Conservation (phyloP, 1,284 basidiomycete species). For the Boletus holoroseus region DNA sequence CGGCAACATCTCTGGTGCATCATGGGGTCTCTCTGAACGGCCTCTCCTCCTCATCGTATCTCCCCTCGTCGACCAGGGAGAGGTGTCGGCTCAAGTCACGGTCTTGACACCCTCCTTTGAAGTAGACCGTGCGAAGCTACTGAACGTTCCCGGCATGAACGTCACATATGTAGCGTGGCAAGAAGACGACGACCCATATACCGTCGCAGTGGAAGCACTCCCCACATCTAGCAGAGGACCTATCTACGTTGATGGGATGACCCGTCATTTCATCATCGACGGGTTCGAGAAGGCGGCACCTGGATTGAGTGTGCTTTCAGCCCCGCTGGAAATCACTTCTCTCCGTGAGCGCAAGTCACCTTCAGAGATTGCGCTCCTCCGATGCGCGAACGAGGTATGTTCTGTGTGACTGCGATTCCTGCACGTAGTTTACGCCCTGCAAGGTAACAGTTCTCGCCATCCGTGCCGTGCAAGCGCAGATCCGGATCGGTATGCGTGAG, state of each 20-base stretch:
- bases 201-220: conserved; percentile 46
- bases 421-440: conserved; percentile 1
- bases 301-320: conserved; percentile 38
- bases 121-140: conserved; percentile 57
- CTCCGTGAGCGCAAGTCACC: conserved; percentile 71
- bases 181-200: conserved; percentile 69
- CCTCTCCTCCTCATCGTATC: conserved; percentile 68
- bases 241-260: conserved; percentile 59
- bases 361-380: conserved; percentile 66
- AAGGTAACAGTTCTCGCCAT: conserved; percentile 75
- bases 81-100: conserved; percentile 43
- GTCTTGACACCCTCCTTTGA: conserved; percentile 78
- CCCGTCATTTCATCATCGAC: conserved; percentile 58
- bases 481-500: conserved; percentile 73
- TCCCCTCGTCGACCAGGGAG: conserved; percentile 34
- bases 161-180: conserved; percentile 65
- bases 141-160: conserved; percentile 45
- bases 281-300: conserved; percentile 49
- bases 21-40: conserved; percentile 73
- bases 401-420: background rate
- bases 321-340: conserved; percentile 50
- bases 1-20: conserved; percentile 55
- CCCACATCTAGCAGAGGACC: conserved; percentile 27
- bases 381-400: conserved; percentile 74
- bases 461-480: conserved; percentile 54